A percentile compares a stretch with the other conserved stretches of the same genome.
These are phyloP conservation scores for Daedaleopsis sinensis DNA, from an alignment of 768 basidiomycete species.

Conservation along the genomic window DNA sequence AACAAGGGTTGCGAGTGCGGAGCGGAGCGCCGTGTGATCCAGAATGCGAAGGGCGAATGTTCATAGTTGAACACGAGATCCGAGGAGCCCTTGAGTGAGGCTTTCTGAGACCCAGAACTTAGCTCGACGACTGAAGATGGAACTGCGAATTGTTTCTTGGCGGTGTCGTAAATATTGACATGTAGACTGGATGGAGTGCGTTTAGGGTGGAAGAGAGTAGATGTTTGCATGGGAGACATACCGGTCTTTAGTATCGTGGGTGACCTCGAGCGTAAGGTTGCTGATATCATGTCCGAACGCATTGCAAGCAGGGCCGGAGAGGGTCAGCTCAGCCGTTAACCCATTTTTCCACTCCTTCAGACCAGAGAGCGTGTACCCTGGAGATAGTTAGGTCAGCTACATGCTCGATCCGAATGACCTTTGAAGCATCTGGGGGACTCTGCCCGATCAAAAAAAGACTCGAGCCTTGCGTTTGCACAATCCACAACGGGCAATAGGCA, in stretches of 20 bases:
- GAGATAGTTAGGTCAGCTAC: neutral
- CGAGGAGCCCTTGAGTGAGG: conserved; percentile 35
- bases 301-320: conserved; percentile 62
- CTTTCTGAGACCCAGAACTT: conserved; percentile 32
- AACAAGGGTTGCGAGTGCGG: conserved; percentile 61
- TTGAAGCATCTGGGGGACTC: no score
- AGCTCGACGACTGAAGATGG: conserved; percentile 53
- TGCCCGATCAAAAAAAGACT: neutral
- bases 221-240: conserved; percentile 37
- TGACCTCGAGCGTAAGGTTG: conserved; percentile 62
- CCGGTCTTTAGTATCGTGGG: conserved; percentile 58
- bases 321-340: conserved; percentile 55
- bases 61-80: conserved; percentile 75
- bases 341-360: conserved; percentile 49
- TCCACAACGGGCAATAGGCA: no score
- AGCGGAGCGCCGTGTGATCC: conserved; percentile 71
- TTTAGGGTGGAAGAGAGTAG: conserved; percentile 41
- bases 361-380: conserved; percentile 57
- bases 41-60: conserved; percentile 71
- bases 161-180: conserved; percentile 67
- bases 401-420: no score
- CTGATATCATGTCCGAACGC: conserved; percentile 64
- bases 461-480: no score
- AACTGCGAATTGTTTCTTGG: conserved; percentile 64
- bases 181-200: conserved; percentile 48